Percentiles rank a stretch among this genome's conserved stretches.
Evolutionary conservation across 495 filamentous ascomycete genomes (phyloP).

Genomic region (Penicillium ucsense): DNA sequence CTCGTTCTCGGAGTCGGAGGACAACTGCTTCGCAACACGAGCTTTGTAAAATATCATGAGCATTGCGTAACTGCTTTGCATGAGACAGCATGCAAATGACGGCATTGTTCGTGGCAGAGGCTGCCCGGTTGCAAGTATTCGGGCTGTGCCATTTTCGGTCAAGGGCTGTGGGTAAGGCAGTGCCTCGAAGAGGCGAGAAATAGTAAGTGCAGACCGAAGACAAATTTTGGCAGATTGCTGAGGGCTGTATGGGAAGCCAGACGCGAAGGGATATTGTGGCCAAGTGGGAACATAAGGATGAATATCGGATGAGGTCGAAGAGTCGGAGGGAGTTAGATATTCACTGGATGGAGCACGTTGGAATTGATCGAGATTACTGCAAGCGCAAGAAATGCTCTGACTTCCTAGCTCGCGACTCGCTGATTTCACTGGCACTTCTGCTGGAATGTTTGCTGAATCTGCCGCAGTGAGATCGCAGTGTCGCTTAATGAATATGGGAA

Average conservation of each 20-base stretch:
- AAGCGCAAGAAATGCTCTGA: conserved; percentile 23
- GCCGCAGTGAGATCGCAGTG: conserved; percentile 46
- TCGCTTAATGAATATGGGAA: conserved; percentile 48
- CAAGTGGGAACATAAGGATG: conserved; percentile 16
- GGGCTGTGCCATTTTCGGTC: conserved; percentile 11
- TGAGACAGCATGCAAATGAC: conserved; percentile 50
- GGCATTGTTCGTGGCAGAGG: conserved; percentile 48
- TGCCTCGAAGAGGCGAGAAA: conserved; percentile 42
- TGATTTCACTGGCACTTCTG: conserved; percentile 18
- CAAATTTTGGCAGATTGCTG: conserved; percentile 48
- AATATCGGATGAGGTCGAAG: conserved; percentile 29
- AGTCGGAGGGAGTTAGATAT: conserved; percentile 28
- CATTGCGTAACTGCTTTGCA: conserved; percentile 54
- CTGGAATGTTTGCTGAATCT: conserved; percentile 16
- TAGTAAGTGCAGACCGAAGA: conserved; percentile 39
- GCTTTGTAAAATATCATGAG: conserved; percentile 46
- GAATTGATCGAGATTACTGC: conserved; percentile 24
- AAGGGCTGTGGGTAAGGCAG: conserved; percentile 41
- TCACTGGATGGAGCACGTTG: conserved; percentile 26
- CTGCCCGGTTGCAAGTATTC: conserved; percentile 17
- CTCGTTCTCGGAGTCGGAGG: conserved; percentile 26
- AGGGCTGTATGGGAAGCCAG: conserved; percentile 40
- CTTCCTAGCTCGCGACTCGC: conserved; percentile 17
- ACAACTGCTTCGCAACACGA: conserved; percentile 37
- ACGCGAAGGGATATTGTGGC: conserved; percentile 23